Evolutionary conservation across 2,329 filamentous ascomycete species (phyloP).

Genomic region (Cordyceps fumosorosea): DNA sequence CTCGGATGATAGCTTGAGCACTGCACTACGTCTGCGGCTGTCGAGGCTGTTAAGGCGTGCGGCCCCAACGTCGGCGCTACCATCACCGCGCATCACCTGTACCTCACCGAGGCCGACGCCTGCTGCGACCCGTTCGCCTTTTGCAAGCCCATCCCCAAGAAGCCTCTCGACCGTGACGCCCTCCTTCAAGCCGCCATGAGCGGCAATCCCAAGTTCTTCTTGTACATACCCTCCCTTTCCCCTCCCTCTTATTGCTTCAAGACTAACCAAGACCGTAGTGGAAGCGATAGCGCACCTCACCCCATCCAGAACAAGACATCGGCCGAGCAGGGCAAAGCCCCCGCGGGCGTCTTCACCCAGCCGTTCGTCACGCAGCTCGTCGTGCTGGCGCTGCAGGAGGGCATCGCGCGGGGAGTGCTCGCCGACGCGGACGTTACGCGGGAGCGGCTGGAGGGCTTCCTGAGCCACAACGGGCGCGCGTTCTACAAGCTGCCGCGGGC

Average conservation of each 20-base stretch:
- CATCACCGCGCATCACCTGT: slow-evolving; percentile 83
- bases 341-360: slow-evolving; percentile 76
- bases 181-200: slow-evolving; percentile 58
- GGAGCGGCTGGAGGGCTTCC: slow-evolving; percentile 47
- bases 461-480: slow-evolving; percentile 43
- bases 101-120: slow-evolving; percentile 67
- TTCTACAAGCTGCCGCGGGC: slow-evolving; percentile 43
- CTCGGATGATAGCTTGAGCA: slow-evolving; percentile 58
- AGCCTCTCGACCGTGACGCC: slow-evolving; percentile 64
- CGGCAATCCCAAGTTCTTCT: slow-evolving; percentile 62
- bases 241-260: background rate
- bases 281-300: slow-evolving; percentile 61
- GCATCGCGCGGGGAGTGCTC: slow-evolving; percentile 47
- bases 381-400: slow-evolving; percentile 55
- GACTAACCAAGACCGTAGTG: slow-evolving; percentile 25
- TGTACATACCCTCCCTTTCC: slow-evolving; percentile 39
- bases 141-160: slow-evolving; percentile 73
- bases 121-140: slow-evolving; percentile 55
- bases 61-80: slow-evolving; percentile 72
- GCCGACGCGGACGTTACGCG: slow-evolving; percentile 45
- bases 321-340: slow-evolving; percentile 43
- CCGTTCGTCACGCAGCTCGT: slow-evolving; percentile 61
- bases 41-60: slow-evolving; percentile 70
- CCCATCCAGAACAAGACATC: slow-evolving; percentile 50
- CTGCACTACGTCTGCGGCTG: slow-evolving; percentile 76